Evolutionary conservation across 2,329 filamentous ascomycete genomes (phyloP).

Genomic region (Aspergillus latus): DNA sequence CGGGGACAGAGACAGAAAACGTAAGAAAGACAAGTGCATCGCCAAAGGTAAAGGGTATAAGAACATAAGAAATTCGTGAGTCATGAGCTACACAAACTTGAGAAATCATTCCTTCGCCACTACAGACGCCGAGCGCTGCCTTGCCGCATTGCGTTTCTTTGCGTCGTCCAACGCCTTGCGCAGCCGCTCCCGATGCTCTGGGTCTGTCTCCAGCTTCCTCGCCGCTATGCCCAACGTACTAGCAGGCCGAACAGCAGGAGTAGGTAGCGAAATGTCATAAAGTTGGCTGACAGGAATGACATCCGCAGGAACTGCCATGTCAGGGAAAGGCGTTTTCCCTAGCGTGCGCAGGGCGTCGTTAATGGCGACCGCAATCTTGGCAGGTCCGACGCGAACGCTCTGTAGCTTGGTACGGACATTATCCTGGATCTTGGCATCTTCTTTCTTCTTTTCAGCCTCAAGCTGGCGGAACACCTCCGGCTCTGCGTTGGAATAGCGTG

Average conservation of each 20-base stretch:
- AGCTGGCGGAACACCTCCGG: conserved; percentile 44
- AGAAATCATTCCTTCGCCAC: conserved; percentile 19
- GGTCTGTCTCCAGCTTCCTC: conserved; percentile 29
- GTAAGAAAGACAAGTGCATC: conserved; percentile 3
- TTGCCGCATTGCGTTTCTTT: conserved; percentile 53
- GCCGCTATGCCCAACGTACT: conserved; percentile 19
- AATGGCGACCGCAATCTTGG: conserved; percentile 39
- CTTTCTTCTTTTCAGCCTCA: conserved; percentile 49
- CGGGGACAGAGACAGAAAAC: neutral
- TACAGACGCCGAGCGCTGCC: conserved; percentile 1
- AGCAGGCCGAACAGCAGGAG: conserved; percentile 27
- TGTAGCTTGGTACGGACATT: conserved; percentile 45
- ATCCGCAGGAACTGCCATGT: conserved; percentile 16
- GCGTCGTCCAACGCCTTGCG: conserved; percentile 54
- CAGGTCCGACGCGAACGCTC: conserved; percentile 42
- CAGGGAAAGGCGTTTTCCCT: conserved; percentile 29
- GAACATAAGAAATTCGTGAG: conserved; percentile 1
- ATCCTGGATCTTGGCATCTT: conserved; percentile 47
- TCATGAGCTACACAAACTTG: neutral
- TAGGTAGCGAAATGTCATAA: conserved; percentile 23
- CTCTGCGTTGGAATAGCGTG: conserved; percentile 47
- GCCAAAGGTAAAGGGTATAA: conserved; percentile 5
- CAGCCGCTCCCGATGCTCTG: conserved; percentile 49
- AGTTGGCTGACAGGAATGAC: conserved; percentile 15
- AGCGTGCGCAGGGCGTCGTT: conserved; percentile 40